A percentile compares a stretch with the other conserved stretches of the same genome.
Evolutionary conservation across 1,284 basidiomycete genomes (phyloP).

Genomic region (Sanghuangporus baumii): DNA sequence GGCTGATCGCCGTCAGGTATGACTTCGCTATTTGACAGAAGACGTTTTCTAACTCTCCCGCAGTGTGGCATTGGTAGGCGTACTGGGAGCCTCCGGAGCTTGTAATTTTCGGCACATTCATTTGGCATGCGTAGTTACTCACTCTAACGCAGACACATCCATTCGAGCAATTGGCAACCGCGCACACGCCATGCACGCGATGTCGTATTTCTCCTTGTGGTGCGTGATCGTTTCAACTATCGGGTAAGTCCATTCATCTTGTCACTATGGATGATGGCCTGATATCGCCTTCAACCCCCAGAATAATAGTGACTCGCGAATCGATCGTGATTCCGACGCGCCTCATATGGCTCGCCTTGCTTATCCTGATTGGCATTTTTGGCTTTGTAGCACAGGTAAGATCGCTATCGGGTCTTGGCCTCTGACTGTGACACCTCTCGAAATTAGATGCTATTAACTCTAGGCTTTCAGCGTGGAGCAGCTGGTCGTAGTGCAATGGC

Average conservation of each 20-base stretch:
- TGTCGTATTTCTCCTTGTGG: constrained; percentile 65
- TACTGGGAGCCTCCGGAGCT: constrained; percentile 55
- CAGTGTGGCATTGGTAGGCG: constrained; percentile 53
- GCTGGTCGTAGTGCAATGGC: constrained; percentile 57
- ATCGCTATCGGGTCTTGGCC: background rate
- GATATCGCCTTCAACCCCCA: constrained; percentile 1
- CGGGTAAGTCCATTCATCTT: constrained; percentile 32
- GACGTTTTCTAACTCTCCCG: background rate
- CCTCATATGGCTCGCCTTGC: no score
- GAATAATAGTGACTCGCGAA: constrained; percentile 21
- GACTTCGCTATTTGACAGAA: background rate
- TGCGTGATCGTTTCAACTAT: constrained; percentile 51
- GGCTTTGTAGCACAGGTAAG: constrained; percentile 33
- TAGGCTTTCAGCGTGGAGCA: constrained; percentile 62
- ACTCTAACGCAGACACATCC: constrained; percentile 42
- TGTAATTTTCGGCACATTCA: constrained; percentile 34
- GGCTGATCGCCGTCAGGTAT: constrained; percentile 49
- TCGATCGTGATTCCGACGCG: constrained; percentile 25
- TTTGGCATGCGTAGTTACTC: background rate
- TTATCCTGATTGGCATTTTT: constrained; percentile 25
- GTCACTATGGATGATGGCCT: constrained; percentile 1
- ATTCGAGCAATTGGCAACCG: constrained; percentile 70
- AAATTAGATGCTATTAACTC: constrained; percentile 45
- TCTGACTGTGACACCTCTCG: background rate
- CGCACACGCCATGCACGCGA: constrained; percentile 69